Evolutionary conservation across 352 stramenopile genomes (phyloP), one percentile per base, ranked within the genome.

Genomic region (Phytophthora vignae): DNA sequence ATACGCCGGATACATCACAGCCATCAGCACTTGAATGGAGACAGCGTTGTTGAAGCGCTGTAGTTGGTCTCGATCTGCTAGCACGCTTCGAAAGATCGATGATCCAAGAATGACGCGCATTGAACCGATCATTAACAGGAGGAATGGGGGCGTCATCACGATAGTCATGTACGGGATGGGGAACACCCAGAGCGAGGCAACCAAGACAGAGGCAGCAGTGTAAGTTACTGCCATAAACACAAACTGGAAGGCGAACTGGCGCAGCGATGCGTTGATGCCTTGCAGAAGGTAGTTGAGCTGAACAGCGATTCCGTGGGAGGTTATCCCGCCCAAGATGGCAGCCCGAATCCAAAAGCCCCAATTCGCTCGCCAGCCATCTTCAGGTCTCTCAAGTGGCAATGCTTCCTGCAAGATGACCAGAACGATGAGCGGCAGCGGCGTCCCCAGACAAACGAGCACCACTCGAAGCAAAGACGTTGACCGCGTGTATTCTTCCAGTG

Each of bases 81-180:
- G 1, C 8, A 76, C 57, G 6, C 27, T 17, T 6, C 12, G 46
- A 29, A 79, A 55, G 5, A 46, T 52, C 1, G 44, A 46, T 7
- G 19, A 9, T 4, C 62, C 67, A 25, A 64, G 52, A n/a, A 65
- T 21, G 8, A 55, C 4, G 3, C 64, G 63, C 29, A 64, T 38
- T 11, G 54, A 46, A 1, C 55, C 46, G 21, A 48, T 19, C 17
- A 72, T n/a, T 6, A 72, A 0, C 33, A 67, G 8, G 5, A 71
- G 5, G 46, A 67, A 75, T 14, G 25, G 10, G 17, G 49, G 25
- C 14, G 40, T 55, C 57, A 65, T 69, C 2, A 58, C 3, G 19
- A 69, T 48, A 9, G 57, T 58, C 62, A 73, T 76, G 22, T 60
- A 77, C 11, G 73, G 73, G 22, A 77, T 77, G 38, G 73, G 73